These are phyloP conservation scores for Paraleonurus japonicus DNA, from an alignment of 257 asterid species.

Conservation along the genomic window DNA sequence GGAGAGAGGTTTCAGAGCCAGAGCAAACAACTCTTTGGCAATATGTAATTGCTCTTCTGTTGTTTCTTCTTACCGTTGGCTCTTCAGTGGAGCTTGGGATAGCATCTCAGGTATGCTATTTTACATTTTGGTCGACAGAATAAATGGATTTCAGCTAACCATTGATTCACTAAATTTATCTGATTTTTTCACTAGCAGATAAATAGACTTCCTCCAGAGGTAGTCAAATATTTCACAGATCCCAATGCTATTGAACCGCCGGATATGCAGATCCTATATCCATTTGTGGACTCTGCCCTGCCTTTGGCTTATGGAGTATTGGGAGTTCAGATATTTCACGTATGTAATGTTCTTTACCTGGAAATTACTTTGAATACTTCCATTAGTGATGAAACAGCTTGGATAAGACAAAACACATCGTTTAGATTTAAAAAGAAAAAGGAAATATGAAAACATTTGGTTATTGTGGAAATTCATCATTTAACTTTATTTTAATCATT, in stretches of 20 bases:
- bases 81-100: slow-evolving; percentile 92
- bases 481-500: background rate
- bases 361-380: background rate
- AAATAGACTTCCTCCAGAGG: slow-evolving; percentile 89
- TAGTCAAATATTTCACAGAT: slow-evolving; percentile 86
- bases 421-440: background rate
- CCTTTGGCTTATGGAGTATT: slow-evolving; percentile 91
- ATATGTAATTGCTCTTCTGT: slow-evolving; percentile 80
- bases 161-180: slow-evolving; percentile 3
- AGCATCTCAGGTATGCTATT: slow-evolving; percentile 76
- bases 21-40: slow-evolving; percentile 92
- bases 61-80: slow-evolving; percentile 84
- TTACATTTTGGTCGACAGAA: slow-evolving; percentile 16
- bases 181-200: slow-evolving; percentile 48
- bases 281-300: slow-evolving; percentile 87
- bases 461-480: background rate
- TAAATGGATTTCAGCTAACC: background rate
- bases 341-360: slow-evolving; percentile 36
- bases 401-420: background rate
- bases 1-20: slow-evolving; percentile 94
- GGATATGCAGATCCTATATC: slow-evolving; percentile 78
- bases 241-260: slow-evolving; percentile 95
- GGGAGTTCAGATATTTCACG: slow-evolving; percentile 86
- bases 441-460: background rate
- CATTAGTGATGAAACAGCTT: background rate